These are phyloP conservation scores for Exophiala phaeomuriformis DNA, from an alignment of 2,329 filamentous ascomycete genomes.

Conservation along the genomic window DNA sequence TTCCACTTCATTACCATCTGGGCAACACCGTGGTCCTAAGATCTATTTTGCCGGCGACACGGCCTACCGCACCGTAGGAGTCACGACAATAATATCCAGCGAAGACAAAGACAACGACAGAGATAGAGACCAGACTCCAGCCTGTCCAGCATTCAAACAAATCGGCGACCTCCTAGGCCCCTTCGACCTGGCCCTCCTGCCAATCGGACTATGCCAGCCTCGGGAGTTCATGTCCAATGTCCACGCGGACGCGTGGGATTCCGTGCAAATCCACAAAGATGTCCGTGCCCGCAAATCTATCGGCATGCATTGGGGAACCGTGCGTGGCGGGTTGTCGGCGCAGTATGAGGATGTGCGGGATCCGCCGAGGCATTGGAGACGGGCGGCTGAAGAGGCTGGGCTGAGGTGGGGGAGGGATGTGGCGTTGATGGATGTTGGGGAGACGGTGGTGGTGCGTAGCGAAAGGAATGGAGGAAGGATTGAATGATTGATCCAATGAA, in stretches of 20 bases:
- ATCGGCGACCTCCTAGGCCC: constrained; percentile 43
- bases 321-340: constrained; percentile 33
- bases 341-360: constrained; percentile 46
- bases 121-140: constrained; percentile 32
- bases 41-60: constrained; percentile 44
- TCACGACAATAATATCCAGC: constrained; percentile 21
- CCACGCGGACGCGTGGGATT: constrained; percentile 44
- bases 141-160: constrained; percentile 44
- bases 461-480: no score
- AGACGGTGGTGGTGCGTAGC: constrained; percentile 35
- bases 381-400: constrained; percentile 38
- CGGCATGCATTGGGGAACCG: constrained; percentile 47
- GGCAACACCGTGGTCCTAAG: neutral
- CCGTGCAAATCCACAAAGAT: constrained; percentile 43
- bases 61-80: constrained; percentile 36
- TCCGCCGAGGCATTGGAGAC: constrained; percentile 41
- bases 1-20: no score
- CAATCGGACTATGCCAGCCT: constrained; percentile 45
- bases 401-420: constrained; percentile 35
- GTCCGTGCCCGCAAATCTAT: constrained; percentile 43
- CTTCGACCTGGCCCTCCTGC: constrained; percentile 45
- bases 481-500: neutral
- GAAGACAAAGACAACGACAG: constrained; percentile 24
- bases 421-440: constrained; percentile 41
- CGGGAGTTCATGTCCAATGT: constrained; percentile 39